Conservation (phyloP, 805 yeast genomes). For the Kluyveromyces wickerhamii region DNA sequence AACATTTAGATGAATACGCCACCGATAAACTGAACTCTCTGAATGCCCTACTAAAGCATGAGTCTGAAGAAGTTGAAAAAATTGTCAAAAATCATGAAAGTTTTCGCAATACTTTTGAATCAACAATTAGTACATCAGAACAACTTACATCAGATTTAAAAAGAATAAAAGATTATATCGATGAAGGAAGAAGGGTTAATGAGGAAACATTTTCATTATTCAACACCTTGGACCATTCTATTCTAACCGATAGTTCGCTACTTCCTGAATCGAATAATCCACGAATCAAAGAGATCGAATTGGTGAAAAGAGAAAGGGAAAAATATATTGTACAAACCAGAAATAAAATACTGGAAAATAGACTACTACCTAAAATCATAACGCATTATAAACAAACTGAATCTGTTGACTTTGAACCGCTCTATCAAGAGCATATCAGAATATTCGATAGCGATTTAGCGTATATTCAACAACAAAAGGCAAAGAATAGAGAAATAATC, state of each 20-base stretch:
- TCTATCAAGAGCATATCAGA: slow-evolving; percentile 37
- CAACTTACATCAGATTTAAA: slow-evolving; percentile 32
- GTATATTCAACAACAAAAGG: slow-evolving; percentile 36
- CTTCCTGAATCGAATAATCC: slow-evolving; percentile 29
- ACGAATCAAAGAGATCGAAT: slow-evolving; percentile 28
- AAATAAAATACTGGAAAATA: slow-evolving; percentile 38
- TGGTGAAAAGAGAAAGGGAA: slow-evolving; percentile 28
- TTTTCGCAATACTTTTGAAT: slow-evolving; percentile 45
- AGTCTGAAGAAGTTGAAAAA: slow-evolving; percentile 46
- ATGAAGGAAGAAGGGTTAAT: slow-evolving; percentile 59
- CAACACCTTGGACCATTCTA: slow-evolving; percentile 37
- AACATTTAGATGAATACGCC: slow-evolving; percentile 38
- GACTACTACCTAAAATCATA: slow-evolving; percentile 46
- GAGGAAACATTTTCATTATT: slow-evolving; percentile 40
- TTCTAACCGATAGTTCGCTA: slow-evolving; percentile 34
- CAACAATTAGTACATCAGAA: slow-evolving; percentile 38
- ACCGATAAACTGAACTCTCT: slow-evolving; percentile 38
- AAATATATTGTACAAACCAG: slow-evolving; percentile 34
- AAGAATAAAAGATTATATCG: slow-evolving; percentile 41
- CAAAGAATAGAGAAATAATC: slow-evolving; percentile 34
- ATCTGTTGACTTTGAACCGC: slow-evolving; percentile 31
- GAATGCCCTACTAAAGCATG: slow-evolving; percentile 39
- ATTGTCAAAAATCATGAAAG: slow-evolving; percentile 47
- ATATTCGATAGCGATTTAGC: slow-evolving; percentile 43
- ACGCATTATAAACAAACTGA: slow-evolving; percentile 35